phyloP scores from a whole-genome alignment of 768 basidiomycete species.

The Boletus rufocinnamomeus region DNA sequence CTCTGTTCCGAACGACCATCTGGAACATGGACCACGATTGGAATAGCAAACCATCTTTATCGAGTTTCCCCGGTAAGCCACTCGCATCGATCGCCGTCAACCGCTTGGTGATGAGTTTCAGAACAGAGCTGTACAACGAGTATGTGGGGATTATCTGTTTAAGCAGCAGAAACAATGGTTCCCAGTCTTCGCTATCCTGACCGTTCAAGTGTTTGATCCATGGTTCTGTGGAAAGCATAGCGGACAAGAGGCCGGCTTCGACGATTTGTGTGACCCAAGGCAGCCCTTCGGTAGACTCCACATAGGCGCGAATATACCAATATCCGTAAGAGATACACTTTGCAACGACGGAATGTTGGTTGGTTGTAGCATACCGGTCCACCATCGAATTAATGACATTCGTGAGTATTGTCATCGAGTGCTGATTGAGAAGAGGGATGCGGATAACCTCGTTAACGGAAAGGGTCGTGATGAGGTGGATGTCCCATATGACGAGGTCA shows the following conservation, averaged over 20 bases:
- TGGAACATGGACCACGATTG: slow-evolving; percentile 27
- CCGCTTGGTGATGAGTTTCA: slow-evolving; percentile 21
- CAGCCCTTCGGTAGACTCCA: slow-evolving; percentile 28
- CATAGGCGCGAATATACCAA: slow-evolving; percentile 33
- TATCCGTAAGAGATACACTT: slow-evolving; percentile 32
- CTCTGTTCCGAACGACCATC: slow-evolving; percentile 18
- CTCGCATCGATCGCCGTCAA: slow-evolving; percentile 16
- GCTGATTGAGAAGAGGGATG: slow-evolving; percentile 24
- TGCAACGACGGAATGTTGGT: slow-evolving; percentile 18
- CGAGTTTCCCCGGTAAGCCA: slow-evolving; percentile 16
- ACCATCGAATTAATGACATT: slow-evolving; percentile 21
- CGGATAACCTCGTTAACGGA: slow-evolving; percentile 30
- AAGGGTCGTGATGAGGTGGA: slow-evolving; percentile 30
- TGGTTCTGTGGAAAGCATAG: slow-evolving; percentile 30
- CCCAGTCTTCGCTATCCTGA: slow-evolving; percentile 31
- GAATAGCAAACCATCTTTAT: slow-evolving; percentile 19
- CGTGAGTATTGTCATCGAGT: slow-evolving; percentile 22
- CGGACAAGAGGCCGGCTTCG: slow-evolving; percentile 27
- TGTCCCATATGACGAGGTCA: slow-evolving; percentile 34
- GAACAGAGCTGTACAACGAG: slow-evolving; percentile 25
- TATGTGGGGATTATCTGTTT: slow-evolving; percentile 30
- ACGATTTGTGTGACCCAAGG: slow-evolving; percentile 30
- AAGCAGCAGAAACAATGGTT: slow-evolving; percentile 29
- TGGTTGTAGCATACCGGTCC: slow-evolving; percentile 1
- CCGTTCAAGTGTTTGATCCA: slow-evolving; percentile 26